Percentiles rank a stretch among this genome's conserved stretches.
Conservation (phyloP, 805 yeast genomes). For the Cyberlindnera sargentensis region DNA sequence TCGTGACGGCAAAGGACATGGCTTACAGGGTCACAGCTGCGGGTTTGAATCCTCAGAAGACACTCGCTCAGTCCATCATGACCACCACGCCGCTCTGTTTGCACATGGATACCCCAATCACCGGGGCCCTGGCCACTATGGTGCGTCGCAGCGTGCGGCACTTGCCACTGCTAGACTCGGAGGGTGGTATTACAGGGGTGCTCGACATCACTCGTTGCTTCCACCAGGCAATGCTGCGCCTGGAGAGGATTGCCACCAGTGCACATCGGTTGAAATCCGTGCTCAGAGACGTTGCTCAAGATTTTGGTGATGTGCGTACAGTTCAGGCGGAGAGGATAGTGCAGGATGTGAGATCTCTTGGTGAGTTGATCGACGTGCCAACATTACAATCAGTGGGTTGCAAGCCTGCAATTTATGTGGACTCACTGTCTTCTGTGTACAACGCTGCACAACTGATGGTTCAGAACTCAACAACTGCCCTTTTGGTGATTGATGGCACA, state of each 20-base stretch:
- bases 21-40: slow-evolving; percentile 35
- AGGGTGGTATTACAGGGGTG: slow-evolving; percentile 33
- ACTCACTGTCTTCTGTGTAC: slow-evolving; percentile 29
- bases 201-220: slow-evolving; percentile 40
- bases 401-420: slow-evolving; percentile 28
- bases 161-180: slow-evolving; percentile 33
- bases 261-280: slow-evolving; percentile 27
- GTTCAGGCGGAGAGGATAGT: slow-evolving; percentile 21
- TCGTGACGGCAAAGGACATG: slow-evolving; percentile 40
- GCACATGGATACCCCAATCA: slow-evolving; percentile 31
- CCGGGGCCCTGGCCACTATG: slow-evolving; percentile 37
- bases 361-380: slow-evolving; percentile 36
- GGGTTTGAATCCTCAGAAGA: slow-evolving; percentile 21
- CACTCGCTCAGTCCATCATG: slow-evolving; percentile 32
- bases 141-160: slow-evolving; percentile 36
- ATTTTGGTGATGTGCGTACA: slow-evolving; percentile 21
- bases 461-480: slow-evolving; percentile 33
- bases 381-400: slow-evolving; percentile 24
- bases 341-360: slow-evolving; percentile 30
- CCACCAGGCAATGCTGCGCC: slow-evolving; percentile 37
- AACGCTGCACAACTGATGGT: slow-evolving; percentile 35
- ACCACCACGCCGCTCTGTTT: slow-evolving; percentile 31
- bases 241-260: slow-evolving; percentile 34
- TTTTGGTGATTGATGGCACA: slow-evolving; percentile 31
- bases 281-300: slow-evolving; percentile 24